Evolutionary conservation across 2,329 filamentous ascomycete genomes (phyloP).

Genomic region (Cladosporium sp.): DNA sequence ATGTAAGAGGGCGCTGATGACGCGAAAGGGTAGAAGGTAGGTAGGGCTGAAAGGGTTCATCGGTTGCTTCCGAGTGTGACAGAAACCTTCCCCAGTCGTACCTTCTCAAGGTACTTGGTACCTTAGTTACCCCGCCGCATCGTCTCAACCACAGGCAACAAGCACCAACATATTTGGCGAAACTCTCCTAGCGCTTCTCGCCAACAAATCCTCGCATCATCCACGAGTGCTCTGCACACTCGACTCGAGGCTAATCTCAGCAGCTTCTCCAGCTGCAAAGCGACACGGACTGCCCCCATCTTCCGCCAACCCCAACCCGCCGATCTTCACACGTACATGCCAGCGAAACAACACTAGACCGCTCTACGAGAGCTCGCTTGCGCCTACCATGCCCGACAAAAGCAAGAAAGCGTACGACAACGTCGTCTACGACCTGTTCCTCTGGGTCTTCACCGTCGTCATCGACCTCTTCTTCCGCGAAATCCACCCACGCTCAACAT

Average conservation of each 20-base stretch:
- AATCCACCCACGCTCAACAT: conserved; percentile 89
- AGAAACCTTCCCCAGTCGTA: too few relatives aligned
- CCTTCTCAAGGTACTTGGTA: too few relatives aligned
- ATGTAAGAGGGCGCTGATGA: too few relatives aligned
- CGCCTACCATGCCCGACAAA: conserved; percentile 14
- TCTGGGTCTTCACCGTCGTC: conserved; percentile 74
- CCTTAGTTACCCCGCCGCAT: too few relatives aligned
- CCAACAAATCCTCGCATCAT: neutral
- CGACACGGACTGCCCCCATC: neutral
- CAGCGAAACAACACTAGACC: neutral
- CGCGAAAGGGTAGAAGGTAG: too few relatives aligned
- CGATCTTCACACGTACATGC: conserved; percentile 8
- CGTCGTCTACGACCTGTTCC: conserved; percentile 64
- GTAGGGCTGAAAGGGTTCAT: too few relatives aligned
- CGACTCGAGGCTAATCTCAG: too few relatives aligned
- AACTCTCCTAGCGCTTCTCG: neutral
- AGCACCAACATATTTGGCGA: neutral
- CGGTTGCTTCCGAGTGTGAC: too few relatives aligned
- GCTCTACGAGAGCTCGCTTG: neutral
- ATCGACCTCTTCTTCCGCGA: conserved; percentile 98
- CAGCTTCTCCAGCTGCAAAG: neutral
- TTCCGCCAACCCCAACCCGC: neutral
- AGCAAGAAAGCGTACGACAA: conserved; percentile 23
- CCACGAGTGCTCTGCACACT: too few relatives aligned
- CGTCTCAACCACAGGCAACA: neutral